Percentiles rank a stretch among this genome's conserved stretches.
Evolutionary conservation across 140 eudicot species (phyloP).

Genomic region (Stevia rebaudiana): DNA sequence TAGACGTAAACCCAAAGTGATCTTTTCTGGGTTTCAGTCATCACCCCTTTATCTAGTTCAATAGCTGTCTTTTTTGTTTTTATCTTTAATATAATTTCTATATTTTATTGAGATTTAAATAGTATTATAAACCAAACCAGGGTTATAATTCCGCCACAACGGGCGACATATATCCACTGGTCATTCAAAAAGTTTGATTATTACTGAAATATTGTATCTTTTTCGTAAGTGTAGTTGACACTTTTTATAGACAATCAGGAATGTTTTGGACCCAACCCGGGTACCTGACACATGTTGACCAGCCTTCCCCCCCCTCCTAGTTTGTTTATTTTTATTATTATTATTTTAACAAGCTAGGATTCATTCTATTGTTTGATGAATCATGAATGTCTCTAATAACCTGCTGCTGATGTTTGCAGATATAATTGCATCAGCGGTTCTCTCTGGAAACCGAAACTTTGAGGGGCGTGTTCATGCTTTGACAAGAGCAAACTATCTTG

Average conservation of each 20-base stretch:
- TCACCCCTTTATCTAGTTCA: no score
- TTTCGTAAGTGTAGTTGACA: background rate
- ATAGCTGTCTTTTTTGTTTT: no score
- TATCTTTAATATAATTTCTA: no score
- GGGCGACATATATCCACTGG: no score
- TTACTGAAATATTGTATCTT: background rate
- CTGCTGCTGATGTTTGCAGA: slow-evolving; percentile 41
- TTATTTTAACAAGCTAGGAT: no score
- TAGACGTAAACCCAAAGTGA: no score
- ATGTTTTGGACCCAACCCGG: background rate
- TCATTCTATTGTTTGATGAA: slow-evolving; percentile 4
- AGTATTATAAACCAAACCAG: no score
- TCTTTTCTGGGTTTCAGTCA: no score
- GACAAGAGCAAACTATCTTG: slow-evolving; percentile 96
- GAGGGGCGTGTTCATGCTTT: slow-evolving; percentile 98
- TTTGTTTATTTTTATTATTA: no score
- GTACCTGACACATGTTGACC: background rate
- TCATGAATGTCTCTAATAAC: background rate
- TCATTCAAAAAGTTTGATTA: background rate
- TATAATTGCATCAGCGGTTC: slow-evolving; percentile 94
- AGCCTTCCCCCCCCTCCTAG: background rate
- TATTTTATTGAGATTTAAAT: no score
- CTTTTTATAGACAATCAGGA: background rate
- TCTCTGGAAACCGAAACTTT: slow-evolving; percentile 89
- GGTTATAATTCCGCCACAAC: no score